phyloP scores from a whole-genome alignment of 805 yeast genomes.

The Yamadazyma sp. region DNA sequence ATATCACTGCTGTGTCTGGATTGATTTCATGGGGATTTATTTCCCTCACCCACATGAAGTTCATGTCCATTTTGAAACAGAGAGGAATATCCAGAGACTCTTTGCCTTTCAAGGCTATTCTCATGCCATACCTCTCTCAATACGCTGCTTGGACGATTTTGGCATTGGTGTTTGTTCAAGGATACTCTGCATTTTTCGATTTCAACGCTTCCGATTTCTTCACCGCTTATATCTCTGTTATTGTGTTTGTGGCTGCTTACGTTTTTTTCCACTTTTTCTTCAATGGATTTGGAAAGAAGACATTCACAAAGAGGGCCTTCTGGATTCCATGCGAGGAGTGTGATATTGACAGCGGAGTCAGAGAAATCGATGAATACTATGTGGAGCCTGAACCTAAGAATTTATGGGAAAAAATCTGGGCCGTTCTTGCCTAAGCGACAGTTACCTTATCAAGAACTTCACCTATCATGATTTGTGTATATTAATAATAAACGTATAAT shows the following conservation, averaged over 20 bases:
- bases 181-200: constrained; percentile 61
- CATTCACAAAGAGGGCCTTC: constrained; percentile 38
- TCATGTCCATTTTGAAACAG: constrained; percentile 60
- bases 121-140: constrained; percentile 67
- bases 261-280: constrained; percentile 52
- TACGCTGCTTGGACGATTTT: constrained; percentile 56
- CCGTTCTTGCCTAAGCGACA: constrained; percentile 23
- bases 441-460: not conserved
- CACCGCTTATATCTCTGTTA: constrained; percentile 68
- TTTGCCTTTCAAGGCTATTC: constrained; percentile 72
- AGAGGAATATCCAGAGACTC: constrained; percentile 67
- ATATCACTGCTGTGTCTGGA: constrained; percentile 77
- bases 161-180: constrained; percentile 67
- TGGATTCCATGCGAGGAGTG: constrained; percentile 54
- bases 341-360: constrained; percentile 68
- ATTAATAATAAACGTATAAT: constrained; percentile 7
- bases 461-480: constrained; percentile 10
- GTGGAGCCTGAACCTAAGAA: constrained; percentile 53
- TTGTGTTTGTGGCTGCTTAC: constrained; percentile 59
- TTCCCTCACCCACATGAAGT: constrained; percentile 63
- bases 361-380: constrained; percentile 62
- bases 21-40: constrained; percentile 72
- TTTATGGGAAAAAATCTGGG: constrained; percentile 58
- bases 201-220: constrained; percentile 59
- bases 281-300: constrained; percentile 36